Evolutionary conservation across 495 filamentous ascomycete species (phyloP).

Genomic region (Recurvomyces mirabilis): DNA sequence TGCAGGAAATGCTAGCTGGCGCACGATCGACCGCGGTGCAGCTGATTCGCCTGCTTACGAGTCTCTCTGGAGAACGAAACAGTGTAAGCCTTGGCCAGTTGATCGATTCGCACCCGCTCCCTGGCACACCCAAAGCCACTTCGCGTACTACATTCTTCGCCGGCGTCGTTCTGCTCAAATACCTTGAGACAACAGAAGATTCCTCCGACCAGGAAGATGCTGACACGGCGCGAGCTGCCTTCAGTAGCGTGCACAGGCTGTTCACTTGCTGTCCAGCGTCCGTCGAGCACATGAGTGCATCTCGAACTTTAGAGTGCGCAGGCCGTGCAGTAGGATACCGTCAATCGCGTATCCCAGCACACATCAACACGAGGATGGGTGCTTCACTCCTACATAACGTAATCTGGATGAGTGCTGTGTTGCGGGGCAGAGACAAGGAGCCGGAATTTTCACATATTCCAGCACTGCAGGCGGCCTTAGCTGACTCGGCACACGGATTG

Average conservation of each 20-base stretch:
- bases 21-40: background rate
- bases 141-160: conserved; percentile 10
- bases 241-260: conserved; percentile 6
- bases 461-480: too few species aligned
- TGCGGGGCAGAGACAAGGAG: background rate
- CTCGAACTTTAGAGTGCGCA: conserved; percentile 3
- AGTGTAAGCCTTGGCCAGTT: too few species aligned
- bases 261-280: conserved; percentile 6
- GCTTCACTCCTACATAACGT: background rate
- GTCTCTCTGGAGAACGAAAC: background rate
- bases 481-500: too few species aligned
- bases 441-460: conserved; percentile 1
- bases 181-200: conserved; percentile 9
- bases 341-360: background rate
- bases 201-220: background rate
- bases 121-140: conserved; percentile 9
- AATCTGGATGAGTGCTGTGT: background rate
- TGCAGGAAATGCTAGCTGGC: background rate
- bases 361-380: background rate
- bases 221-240: conserved; percentile 11
- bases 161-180: conserved; percentile 11
- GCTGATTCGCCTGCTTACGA: background rate
- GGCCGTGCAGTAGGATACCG: background rate
- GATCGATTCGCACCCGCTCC: background rate
- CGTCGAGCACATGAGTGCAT: conserved; percentile 5